Percentiles rank a stretch among this genome's conserved stretches.
Evolutionary conservation across 192 early-diverging fungal species (phyloP).

Genomic region (Haplosporangium gracile): DNA sequence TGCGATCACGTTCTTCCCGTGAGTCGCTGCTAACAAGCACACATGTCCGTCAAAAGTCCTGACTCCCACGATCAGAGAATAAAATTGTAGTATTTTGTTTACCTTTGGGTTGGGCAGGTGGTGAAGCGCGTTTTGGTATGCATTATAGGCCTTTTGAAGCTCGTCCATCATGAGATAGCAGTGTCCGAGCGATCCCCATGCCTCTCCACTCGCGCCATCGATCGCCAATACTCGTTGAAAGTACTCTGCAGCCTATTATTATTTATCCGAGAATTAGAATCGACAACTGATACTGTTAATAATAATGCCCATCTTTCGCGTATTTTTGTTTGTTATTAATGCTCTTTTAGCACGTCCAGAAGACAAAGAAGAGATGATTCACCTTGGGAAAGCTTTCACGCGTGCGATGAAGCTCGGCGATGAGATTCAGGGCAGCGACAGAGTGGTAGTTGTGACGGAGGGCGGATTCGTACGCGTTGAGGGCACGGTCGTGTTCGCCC

Average conservation of each 20-base stretch:
- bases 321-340: background rate
- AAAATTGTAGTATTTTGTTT: background rate
- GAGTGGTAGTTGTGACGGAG: constrained; percentile 94
- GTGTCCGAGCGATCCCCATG: constrained; percentile 94
- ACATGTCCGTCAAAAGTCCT: background rate
- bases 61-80: background rate
- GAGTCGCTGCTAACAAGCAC: background rate
- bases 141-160: constrained; percentile 90
- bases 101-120: constrained; percentile 90
- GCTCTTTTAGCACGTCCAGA: background rate
- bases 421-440: constrained; percentile 78
- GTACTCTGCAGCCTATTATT: constrained; percentile 83
- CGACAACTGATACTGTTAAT: background rate
- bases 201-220: constrained; percentile 88
- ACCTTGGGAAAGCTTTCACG: constrained; percentile 85
- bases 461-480: constrained; percentile 86
- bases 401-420: constrained; percentile 83
- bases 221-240: constrained; percentile 90
- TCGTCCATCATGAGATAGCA: constrained; percentile 97
- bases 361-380: constrained; percentile 4
- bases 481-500: constrained; percentile 86
- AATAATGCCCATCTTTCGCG: background rate
- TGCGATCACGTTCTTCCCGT: background rate
- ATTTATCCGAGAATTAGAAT: constrained; percentile 2
- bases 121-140: constrained; percentile 97